A percentile compares a stretch with the other conserved stretches of the same genome.
Evolutionary conservation across 2,329 filamentous ascomycete genomes (phyloP).

Genomic region (Aspergillus piperis): DNA sequence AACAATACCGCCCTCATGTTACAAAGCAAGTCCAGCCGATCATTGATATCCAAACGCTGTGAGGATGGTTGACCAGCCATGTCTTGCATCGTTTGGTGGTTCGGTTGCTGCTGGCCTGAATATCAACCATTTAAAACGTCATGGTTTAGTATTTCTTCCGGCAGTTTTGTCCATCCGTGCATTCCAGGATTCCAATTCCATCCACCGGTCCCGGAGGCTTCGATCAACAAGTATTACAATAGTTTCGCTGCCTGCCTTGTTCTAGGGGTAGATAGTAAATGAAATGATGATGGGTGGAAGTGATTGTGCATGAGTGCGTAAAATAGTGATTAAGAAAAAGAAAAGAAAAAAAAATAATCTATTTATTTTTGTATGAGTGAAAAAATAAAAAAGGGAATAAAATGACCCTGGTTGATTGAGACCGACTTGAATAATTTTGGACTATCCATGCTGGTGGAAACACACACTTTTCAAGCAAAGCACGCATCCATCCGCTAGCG

Average conservation of each 20-base stretch:
- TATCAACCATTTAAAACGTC: neutral
- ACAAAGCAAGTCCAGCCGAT: neutral
- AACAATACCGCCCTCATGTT: neutral
- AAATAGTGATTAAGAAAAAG: neutral
- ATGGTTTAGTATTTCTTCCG: neutral
- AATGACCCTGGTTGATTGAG: neutral
- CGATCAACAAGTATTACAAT: too few species aligned
- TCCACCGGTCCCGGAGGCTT: neutral
- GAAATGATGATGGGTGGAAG: neutral
- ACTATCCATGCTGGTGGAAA: slow-evolving; percentile 5
- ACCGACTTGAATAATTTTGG: neutral
- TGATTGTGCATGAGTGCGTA: neutral
- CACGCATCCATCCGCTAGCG: slow-evolving; percentile 9
- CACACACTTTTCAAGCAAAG: neutral
- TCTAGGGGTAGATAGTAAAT: neutral
- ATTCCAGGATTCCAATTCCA: neutral
- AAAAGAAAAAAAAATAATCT: too few species aligned
- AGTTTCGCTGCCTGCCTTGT: neutral
- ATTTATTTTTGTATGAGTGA: too few species aligned
- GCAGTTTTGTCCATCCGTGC: slow-evolving; percentile 1
- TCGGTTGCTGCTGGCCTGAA: neutral
- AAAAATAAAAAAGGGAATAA: neutral
- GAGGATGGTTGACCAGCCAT: neutral
- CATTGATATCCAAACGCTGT: neutral
- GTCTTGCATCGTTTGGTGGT: neutral